Evolutionary conservation across 345 rosid genomes (phyloP), one percentile per base, ranked within the genome.

Genomic region (Eucalyptus rudis): DNA sequence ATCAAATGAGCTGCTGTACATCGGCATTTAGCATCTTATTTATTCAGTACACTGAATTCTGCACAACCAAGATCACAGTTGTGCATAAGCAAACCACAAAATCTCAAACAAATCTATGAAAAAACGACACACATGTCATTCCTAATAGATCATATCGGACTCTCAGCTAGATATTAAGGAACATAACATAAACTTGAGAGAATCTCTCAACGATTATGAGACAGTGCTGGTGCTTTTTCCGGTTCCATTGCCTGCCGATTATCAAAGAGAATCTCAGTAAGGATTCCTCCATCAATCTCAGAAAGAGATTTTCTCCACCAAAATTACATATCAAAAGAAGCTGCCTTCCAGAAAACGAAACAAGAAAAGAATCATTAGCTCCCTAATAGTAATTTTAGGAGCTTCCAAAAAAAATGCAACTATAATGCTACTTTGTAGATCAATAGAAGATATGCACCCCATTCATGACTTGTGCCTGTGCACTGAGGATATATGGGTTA

Each of bases 391-490:
- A 88, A 89, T 43, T 86, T 58, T 62, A 9, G 90, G 90, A 92
- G 88, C 91, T 87, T 90, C 25, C 84, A 88, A 92, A 87, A 86
- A 86, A 87, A 94, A 89, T 92, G 86, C 86, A 90, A 40, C 88
- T 87, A 88, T 91, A 89, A 24, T 76, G 84, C 84, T 76, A 76
- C 84, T 76, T 76, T 11, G 84, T 20, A 76, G 84, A 76, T 22
- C 84, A 76, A 76, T 76, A 76, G 83, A 76, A 40, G 83, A 76
- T 40, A 11, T 76, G 47, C 29, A 10, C 84, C 84, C 47, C 47
- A 76, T 44, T 40, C 84, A 86, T 10, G 47, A 52, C 87, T 33
- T 14, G 45, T 76, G 84, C 47, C 84, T 20, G 84, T 7, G 16
- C 9, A 12, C 47, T 40, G 84, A 76, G 47, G 47, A 76, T 20